Conservation (phyloP, 495 filamentous ascomycete species). For the Penicillium manginii region DNA sequence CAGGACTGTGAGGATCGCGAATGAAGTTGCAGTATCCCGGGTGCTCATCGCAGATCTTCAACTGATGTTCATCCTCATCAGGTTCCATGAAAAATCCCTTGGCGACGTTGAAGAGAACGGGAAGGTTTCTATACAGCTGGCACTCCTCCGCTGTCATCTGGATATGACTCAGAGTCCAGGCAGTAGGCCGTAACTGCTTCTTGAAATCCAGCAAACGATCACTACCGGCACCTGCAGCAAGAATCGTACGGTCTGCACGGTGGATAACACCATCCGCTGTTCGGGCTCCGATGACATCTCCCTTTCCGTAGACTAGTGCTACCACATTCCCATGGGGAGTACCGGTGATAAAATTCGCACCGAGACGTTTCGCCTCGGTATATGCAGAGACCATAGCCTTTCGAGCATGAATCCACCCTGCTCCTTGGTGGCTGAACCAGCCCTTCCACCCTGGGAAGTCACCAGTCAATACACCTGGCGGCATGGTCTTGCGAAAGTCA, state of each 20-base stretch:
- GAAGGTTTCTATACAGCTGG: constrained; percentile 44
- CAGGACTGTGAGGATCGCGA: constrained; percentile 16
- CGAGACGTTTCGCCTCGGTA: constrained; percentile 46
- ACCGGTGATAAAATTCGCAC: constrained; percentile 49
- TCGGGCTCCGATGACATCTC: constrained; percentile 39
- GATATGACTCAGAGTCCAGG: constrained; percentile 58
- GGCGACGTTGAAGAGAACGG: constrained; percentile 55
- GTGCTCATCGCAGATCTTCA: constrained; percentile 62
- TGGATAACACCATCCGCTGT: constrained; percentile 41
- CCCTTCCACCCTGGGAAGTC: constrained; percentile 56
- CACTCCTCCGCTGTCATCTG: constrained; percentile 49
- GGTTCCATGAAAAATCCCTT: constrained; percentile 62
- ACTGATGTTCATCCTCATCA: constrained; percentile 50
- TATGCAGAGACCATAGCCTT: constrained; percentile 50
- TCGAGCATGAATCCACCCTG: constrained; percentile 56
- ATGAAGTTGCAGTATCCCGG: constrained; percentile 57
- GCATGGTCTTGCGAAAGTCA: constrained; percentile 56
- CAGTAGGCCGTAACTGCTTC: constrained; percentile 55
- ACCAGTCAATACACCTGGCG: constrained; percentile 52
- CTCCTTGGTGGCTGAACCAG: constrained; percentile 42
- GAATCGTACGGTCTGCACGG: constrained; percentile 43
- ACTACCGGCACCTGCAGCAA: constrained; percentile 53
- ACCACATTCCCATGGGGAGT: constrained; percentile 38
- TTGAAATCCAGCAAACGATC: constrained; percentile 53
- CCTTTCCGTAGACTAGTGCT: constrained; percentile 34